phyloP scores from a whole-genome alignment of 2,329 filamentous ascomycete species.

The Alternaria sp. region DNA sequence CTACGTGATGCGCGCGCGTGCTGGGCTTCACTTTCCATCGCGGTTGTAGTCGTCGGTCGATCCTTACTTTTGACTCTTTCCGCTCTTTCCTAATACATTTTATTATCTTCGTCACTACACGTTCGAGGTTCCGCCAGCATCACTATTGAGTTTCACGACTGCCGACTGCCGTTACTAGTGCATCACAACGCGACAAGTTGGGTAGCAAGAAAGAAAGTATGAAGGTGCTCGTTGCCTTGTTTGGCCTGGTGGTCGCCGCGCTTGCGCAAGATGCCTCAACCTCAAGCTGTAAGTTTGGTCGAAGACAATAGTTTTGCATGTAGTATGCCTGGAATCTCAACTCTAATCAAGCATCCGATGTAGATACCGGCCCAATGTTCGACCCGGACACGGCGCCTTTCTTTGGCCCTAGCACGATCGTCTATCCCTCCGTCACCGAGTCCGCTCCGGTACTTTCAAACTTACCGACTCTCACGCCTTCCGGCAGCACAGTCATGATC shows the following conservation, averaged over 20 bases:
- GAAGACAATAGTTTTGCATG: not conserved
- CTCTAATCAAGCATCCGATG: not conserved
- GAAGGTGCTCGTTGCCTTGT: slow-evolving; percentile 5
- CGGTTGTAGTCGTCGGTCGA: not conserved
- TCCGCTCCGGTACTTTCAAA: slow-evolving; percentile 9
- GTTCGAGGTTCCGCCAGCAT: not conserved
- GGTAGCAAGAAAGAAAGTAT: slow-evolving; percentile 1
- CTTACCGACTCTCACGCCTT: slow-evolving; percentile 11
- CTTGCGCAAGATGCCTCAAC: slow-evolving; percentile 7
- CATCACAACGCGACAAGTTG: not conserved
- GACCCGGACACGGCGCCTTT: slow-evolving; percentile 23
- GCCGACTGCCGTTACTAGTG: not conserved
- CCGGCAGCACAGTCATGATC: slow-evolving; percentile 5
- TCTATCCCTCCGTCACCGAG: slow-evolving; percentile 21
- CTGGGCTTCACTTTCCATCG: not conserved
- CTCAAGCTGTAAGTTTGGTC: slow-evolving; percentile 5
- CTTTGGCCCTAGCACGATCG: slow-evolving; percentile 25
- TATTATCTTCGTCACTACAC: not conserved
- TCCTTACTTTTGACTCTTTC: slow-evolving; percentile 1
- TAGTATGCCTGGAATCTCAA: not conserved
- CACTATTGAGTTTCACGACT: not conserved
- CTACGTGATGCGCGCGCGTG: slow-evolving; percentile 2
- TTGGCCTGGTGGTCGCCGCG: slow-evolving; percentile 4
- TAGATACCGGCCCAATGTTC: slow-evolving; percentile 28
- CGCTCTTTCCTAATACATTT: not conserved